These are phyloP conservation scores for Tricladium varicosporioides DNA, from an alignment of 2,329 filamentous ascomycete genomes.

Conservation along the genomic window DNA sequence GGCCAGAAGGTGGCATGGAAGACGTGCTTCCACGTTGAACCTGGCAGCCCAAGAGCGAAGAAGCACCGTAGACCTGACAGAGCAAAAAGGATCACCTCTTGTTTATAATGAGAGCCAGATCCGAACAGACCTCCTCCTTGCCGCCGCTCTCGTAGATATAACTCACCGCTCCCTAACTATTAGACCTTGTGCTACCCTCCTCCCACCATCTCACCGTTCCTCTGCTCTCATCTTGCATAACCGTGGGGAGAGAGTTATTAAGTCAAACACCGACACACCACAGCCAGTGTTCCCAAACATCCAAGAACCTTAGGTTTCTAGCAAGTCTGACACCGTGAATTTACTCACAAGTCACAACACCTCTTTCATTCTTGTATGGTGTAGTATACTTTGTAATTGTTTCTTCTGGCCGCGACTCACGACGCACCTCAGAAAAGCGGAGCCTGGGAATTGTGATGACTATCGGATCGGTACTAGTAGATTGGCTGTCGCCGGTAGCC, in stretches of 20 bases:
- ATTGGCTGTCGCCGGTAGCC: too few species aligned
- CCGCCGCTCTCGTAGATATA: background rate
- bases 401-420: background rate
- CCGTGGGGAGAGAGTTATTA: conserved; percentile 5
- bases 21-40: too few species aligned
- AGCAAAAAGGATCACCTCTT: too few species aligned
- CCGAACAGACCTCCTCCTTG: background rate
- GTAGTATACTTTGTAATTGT: background rate
- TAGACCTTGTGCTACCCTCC: background rate
- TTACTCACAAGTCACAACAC: too few species aligned
- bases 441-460: too few species aligned
- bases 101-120: background rate
- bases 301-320: background rate
- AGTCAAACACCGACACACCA: conserved; percentile 7
- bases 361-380: background rate
- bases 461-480: too few species aligned
- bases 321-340: background rate
- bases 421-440: background rate
- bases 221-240: background rate
- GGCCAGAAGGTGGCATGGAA: too few species aligned
- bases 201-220: conserved; percentile 11
- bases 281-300: background rate
- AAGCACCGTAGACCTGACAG: too few species aligned
- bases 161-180: conserved; percentile 7
- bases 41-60: too few species aligned